Base-by-base conservation (phyloP, 768 basidiomycete species). In the Agaricus blazei region DNA sequence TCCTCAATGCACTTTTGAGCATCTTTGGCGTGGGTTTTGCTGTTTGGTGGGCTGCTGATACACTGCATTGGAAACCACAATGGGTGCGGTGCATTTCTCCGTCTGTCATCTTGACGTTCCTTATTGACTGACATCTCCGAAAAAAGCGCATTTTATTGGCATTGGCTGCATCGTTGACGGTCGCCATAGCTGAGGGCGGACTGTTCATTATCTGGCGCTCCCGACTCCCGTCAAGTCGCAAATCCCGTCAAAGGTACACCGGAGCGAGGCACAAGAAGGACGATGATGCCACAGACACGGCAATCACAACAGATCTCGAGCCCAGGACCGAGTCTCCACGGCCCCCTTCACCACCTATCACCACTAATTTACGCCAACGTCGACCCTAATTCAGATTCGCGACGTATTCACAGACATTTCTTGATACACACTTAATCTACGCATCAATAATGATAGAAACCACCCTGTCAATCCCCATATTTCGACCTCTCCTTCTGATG, bases 391-490 rank as follows among this genome's bases (percentile, higher is more conserved):
- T 44, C 41, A 43, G 52, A 54, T 27, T 48, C 47, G 26, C 51
- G 51, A 51, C 46, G 24, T 55, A 45, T 53, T 55, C 55, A 41
- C 12, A 40, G 3, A 37, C 29, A 45, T 38, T 58, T 71, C 76
- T 57, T 67, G 70, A 64, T 82, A 79, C 34, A 81, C 71, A 47
- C 70, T 68, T 59, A 88, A 63, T 19, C 69, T 70, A 58, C 73
- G 78, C 81, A 89, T 81, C 61, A 90, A 68, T 47, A 80, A 61
- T 45, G 76, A 79, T 51, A 90, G 72, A 70, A 90, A 92, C 88
- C 89, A 91, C 36, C 89, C 90, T 23, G 90, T 90, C 64, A 92
- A 69, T 0, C 90, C 89, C 88, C 90, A 92, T 27, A 90, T 81
- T 63, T 91, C 87, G 14, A 90, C 67, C 55, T 72, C 72, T 9